A percentile compares a stretch with the other conserved stretches of the same genome.
phyloP scores from a whole-genome alignment of 2,329 filamentous ascomycete genomes.

The Cladosporium sp. region DNA sequence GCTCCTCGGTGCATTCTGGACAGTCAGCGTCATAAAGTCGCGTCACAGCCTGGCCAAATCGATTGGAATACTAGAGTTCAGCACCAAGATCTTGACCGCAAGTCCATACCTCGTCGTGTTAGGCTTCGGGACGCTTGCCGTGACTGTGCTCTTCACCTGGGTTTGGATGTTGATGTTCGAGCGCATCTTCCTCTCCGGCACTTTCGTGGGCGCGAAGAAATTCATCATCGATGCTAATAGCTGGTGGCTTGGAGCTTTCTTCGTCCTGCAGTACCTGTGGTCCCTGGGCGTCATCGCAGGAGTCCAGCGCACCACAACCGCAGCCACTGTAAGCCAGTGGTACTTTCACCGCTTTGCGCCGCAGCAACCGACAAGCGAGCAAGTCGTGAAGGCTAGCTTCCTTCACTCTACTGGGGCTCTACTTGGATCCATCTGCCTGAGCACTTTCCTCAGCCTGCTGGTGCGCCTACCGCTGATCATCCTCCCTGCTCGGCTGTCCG shows the following conservation, averaged over 20 bases:
- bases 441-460: slow-evolving; percentile 71
- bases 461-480: slow-evolving; percentile 80
- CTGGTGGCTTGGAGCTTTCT: slow-evolving; percentile 93
- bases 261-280: slow-evolving; percentile 94
- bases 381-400: slow-evolving; percentile 78
- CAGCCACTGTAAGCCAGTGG: slow-evolving; percentile 95
- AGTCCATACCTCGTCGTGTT: slow-evolving; percentile 77
- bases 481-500: slow-evolving; percentile 68
- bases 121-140: slow-evolving; percentile 69
- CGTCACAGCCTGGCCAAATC: slow-evolving; percentile 76
- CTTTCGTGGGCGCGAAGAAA: slow-evolving; percentile 53
- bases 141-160: slow-evolving; percentile 88
- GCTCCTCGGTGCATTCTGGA: slow-evolving; percentile 67
- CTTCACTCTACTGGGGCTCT: slow-evolving; percentile 76
- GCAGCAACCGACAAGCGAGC: slow-evolving; percentile 68
- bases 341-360: slow-evolving; percentile 90
- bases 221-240: slow-evolving; percentile 83
- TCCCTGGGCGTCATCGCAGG: slow-evolving; percentile 80
- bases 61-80: slow-evolving; percentile 85
- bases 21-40: slow-evolving; percentile 74
- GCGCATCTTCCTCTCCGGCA: slow-evolving; percentile 86
- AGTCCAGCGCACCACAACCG: slow-evolving; percentile 83
- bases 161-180: slow-evolving; percentile 96
- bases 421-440: slow-evolving; percentile 87
- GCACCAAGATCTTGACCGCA: slow-evolving; percentile 76